Percentiles rank a stretch among this genome's conserved stretches.
Evolutionary conservation across 345 rosid species (phyloP).

Genomic region (Citrus australasica): DNA sequence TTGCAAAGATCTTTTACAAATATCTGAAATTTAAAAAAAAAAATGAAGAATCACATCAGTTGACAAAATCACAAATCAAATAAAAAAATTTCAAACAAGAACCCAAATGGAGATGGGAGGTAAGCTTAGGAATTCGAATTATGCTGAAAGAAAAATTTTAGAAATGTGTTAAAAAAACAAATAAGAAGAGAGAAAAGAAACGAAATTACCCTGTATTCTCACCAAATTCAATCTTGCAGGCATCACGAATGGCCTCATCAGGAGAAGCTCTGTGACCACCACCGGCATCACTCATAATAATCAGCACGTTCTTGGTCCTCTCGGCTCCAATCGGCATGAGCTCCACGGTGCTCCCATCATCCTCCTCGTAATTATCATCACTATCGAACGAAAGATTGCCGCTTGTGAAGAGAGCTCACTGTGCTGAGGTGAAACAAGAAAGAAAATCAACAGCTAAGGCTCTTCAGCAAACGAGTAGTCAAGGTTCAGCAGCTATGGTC

Average conservation of each 20-base stretch:
- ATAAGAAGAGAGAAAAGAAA: conserved; percentile 3
- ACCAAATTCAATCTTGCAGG: conserved; percentile 72
- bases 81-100: background rate
- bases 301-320: conserved; percentile 79
- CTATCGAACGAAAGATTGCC: conserved; percentile 29
- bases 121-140: too few species aligned
- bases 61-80: background rate
- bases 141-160: too few species aligned
- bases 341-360: conserved; percentile 57
- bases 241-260: conserved; percentile 79
- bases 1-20: conserved; percentile 95
- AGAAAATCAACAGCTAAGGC: too few species aligned
- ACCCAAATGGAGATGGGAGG: background rate
- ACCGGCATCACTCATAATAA: conserved; percentile 97
- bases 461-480: too few species aligned
- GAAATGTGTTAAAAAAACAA: too few species aligned
- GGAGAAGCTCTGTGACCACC: conserved; percentile 98
- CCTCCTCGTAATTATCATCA: conserved; percentile 58
- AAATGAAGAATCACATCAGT: background rate
- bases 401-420: too few species aligned
- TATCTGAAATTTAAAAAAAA: conserved; percentile 35
- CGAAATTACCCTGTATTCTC: conserved; percentile 61
- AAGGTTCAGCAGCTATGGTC: too few species aligned
- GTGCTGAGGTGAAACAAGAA: too few species aligned
- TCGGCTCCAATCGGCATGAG: conserved; percentile 83